Base-by-base conservation (phyloP, 495 filamentous ascomycete genomes). In the Penicillium samsonianum region DNA sequence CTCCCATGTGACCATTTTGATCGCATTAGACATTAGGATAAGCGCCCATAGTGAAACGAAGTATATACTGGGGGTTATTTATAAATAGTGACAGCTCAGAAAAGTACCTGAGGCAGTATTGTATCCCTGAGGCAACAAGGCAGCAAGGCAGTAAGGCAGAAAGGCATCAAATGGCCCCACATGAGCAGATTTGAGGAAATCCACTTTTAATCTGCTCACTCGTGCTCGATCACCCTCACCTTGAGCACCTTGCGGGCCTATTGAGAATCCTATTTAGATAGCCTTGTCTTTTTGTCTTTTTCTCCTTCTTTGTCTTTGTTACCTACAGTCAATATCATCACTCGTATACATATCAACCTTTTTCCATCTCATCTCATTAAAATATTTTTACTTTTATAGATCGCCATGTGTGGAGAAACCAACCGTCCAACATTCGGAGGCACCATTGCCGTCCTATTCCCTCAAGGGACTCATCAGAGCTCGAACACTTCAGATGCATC, bases 391-490 rank as follows among this genome's bases (percentile, higher is more conserved):
- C 8, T 50, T 30, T 5, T 47, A 45, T 42, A 61, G 50, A 42
- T 53, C 50, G 22, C 2, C 31, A 67, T 69, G 67, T 69, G 67
- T 41, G 67, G 67, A 4, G 58, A 69, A 8, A 67, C 31, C 45
- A 55, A 53, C 53, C 62, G 67, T 7, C 62, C 64, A 14, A 55
- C 61, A 30, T 50, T 57, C 9, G 67, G 67, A 5, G 67, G 67
- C 10, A 69, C 67, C n/a, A 69, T 69, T 33, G 64, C 67, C 1
- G 62, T 69, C 22, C 41, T 69, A 3, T 69, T 67, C 45, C 67
- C 67, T 1, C 57, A 20, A 50, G 64, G 60, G 41, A 62, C 46
- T 45, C 40, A 4, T 5, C 49, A 40, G 22, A 67, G n/a, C 35
- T 65, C 53, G 48, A 52, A 22, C 14, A 33, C 46, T 43, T 60